Evolutionary conservation across 1,284 basidiomycete genomes (phyloP).

Genomic region (Pascua guehoae): DNA sequence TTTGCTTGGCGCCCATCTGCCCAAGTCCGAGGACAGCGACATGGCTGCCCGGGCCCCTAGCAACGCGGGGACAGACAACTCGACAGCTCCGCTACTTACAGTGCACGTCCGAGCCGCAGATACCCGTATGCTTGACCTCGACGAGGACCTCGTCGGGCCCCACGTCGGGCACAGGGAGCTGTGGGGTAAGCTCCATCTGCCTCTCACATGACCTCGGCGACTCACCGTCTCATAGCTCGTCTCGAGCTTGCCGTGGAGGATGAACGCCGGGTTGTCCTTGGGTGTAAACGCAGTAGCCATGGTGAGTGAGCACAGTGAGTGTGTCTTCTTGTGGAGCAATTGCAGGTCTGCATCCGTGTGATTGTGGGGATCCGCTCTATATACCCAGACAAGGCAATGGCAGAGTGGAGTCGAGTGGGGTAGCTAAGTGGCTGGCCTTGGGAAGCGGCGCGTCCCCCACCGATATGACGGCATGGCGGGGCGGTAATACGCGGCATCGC

Average conservation of each 20-base stretch:
- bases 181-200: not conserved
- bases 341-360: no score
- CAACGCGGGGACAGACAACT: no score
- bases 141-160: constrained; percentile 77
- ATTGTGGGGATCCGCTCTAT: no score
- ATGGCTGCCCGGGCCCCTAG: no score
- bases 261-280: constrained; percentile 42
- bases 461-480: no score
- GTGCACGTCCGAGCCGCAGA: constrained; percentile 81
- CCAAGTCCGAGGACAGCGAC: no score
- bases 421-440: no score
- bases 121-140: constrained; percentile 88
- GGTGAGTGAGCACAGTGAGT: not conserved
- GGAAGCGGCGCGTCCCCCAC: no score
- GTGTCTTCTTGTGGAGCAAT: not conserved
- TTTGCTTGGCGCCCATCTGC: no score
- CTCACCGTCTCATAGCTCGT: constrained; percentile 37
- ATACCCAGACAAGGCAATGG: no score
- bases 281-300: constrained; percentile 28
- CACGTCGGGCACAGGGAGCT: constrained; percentile 74
- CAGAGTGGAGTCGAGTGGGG: no score
- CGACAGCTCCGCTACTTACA: constrained; percentile 19
- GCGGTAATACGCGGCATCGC: no score
- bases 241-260: constrained; percentile 39
- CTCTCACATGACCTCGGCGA: not conserved